Base-by-base conservation (phyloP, 1,284 basidiomycete species). In the Takashimella tepidaria region DNA sequence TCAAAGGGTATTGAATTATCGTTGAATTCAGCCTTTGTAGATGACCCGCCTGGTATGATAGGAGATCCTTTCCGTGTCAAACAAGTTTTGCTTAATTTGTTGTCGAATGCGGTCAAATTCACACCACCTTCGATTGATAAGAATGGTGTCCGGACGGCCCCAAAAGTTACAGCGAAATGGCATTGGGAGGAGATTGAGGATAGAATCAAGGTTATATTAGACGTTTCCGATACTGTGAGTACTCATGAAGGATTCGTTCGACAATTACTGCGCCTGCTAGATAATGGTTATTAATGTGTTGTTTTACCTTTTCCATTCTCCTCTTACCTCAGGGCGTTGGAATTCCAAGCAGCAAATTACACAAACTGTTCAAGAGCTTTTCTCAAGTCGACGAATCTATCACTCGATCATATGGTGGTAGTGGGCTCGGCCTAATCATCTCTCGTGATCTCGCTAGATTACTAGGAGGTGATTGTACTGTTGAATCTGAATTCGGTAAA, bases 31-130 rank as follows among this genome's bases (percentile, higher is more conserved):
- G 56, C 66, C 3, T 58, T 67, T 51, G 58, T 60, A 22, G 55
- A 60, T n/a, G 71, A 74, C 54, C 68, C 70, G 0, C 68, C 69
- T 1, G 61, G 56, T 1, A 48, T 66, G 16, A 50, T 72, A 12
- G 72, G 71, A 11, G 72, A 73, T 53, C 67, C 69, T 1, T 73
- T 71, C 61, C 56, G 72, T 11, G 56, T 74, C 58, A 70, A 70
- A 51, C 74, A 75, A 43, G 59, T 69, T 40, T 45, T 72, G 13
- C 55, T 69, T 20, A 72, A 72, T 55, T 55, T 70, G 5, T 51
- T 72, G 4, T 67, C 64, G 8, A 75, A 75, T 45, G 69, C 69
- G 1, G 64, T 73, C 60, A 73, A 74, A 48, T 75, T 75, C 47
- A 70, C 70, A 0, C 56, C 63, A 1, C 51, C 58, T 4, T 51